These are phyloP conservation scores for Tuber magnatum DNA, from an alignment of 495 filamentous ascomycete species.

Conservation along the genomic window DNA sequence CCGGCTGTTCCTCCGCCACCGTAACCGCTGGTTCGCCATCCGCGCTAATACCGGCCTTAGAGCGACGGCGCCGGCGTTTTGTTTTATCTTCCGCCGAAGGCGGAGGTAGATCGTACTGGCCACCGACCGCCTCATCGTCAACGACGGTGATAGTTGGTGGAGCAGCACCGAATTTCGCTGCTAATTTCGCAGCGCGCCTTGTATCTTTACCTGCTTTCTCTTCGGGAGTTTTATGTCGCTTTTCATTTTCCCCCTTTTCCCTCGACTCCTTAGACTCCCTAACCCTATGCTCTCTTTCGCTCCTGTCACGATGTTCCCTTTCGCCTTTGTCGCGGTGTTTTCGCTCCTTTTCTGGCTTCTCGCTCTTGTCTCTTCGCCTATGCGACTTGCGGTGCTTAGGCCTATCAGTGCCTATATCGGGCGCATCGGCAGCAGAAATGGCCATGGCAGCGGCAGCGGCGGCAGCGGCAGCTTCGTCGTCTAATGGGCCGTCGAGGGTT, in stretches of 20 bases:
- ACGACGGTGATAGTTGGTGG: slow-evolving; percentile 15
- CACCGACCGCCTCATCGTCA: slow-evolving; percentile 12
- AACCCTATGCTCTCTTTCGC: slow-evolving; percentile 21
- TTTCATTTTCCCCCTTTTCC: slow-evolving; percentile 20
- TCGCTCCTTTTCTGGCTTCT: slow-evolving; percentile 21
- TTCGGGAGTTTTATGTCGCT: slow-evolving; percentile 29
- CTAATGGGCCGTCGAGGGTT: slow-evolving; percentile 20
- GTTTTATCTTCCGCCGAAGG: slow-evolving; percentile 18
- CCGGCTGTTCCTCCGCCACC: slow-evolving; percentile 19
- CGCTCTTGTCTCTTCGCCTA: slow-evolving; percentile 26
- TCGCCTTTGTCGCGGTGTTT: slow-evolving; percentile 26
- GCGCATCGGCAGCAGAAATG: slow-evolving; percentile 20
- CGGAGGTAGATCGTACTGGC: slow-evolving; percentile 21
- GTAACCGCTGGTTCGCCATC: slow-evolving; percentile 16
- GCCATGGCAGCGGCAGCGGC: slow-evolving; percentile 25
- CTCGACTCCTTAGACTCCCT: slow-evolving; percentile 17
- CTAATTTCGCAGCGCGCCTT: slow-evolving; percentile 24
- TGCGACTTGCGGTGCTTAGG: slow-evolving; percentile 30
- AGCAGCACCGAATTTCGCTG: slow-evolving; percentile 19
- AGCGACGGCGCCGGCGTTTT: slow-evolving; percentile 13
- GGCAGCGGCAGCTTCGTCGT: slow-evolving; percentile 30
- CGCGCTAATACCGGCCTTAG: slow-evolving; percentile 15
- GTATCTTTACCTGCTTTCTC: slow-evolving; percentile 30
- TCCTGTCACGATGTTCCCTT: slow-evolving; percentile 13
- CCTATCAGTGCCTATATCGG: slow-evolving; percentile 11